Percentiles rank a stretch among this genome's conserved stretches.
Conservation (phyloP, 176 grass and related monocot genomes). For the Rhynchospora pubera region DNA sequence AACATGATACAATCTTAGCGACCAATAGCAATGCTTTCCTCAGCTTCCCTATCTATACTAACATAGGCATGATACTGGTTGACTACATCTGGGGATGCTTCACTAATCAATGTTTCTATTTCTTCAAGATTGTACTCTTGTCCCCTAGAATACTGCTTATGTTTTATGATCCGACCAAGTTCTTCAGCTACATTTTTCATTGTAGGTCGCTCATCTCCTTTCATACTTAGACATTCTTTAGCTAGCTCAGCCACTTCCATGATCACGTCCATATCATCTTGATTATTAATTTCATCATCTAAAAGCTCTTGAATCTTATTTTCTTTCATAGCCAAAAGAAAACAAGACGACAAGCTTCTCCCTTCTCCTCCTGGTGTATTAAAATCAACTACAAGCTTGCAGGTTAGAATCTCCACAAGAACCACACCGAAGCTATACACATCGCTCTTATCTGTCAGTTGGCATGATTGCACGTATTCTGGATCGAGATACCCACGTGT, state of each 20-base stretch:
- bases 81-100: too few relatives aligned
- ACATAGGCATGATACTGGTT: too few relatives aligned
- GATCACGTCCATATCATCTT: neutral
- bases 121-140: neutral
- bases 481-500: conserved; percentile 23
- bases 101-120: neutral
- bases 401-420: conserved; percentile 16
- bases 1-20: too few relatives aligned
- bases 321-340: neutral
- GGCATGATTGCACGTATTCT: conserved; percentile 16
- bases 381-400: neutral
- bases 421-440: conserved; percentile 27
- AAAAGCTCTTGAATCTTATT: neutral
- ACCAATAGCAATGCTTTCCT: too few relatives aligned
- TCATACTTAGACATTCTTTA: neutral
- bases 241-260: neutral
- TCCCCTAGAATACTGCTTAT: neutral
- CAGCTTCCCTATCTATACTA: too few relatives aligned
- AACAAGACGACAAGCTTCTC: neutral
- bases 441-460: conserved; percentile 5
- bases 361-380: neutral
- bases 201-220: neutral
- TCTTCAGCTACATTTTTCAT: conserved; percentile 15
- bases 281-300: neutral
- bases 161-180: neutral